Percentiles rank a stretch among this genome's conserved stretches.
Evolutionary conservation across 2,329 filamentous ascomycete genomes (phyloP).

Genomic region (Setomelanomma holmii): DNA sequence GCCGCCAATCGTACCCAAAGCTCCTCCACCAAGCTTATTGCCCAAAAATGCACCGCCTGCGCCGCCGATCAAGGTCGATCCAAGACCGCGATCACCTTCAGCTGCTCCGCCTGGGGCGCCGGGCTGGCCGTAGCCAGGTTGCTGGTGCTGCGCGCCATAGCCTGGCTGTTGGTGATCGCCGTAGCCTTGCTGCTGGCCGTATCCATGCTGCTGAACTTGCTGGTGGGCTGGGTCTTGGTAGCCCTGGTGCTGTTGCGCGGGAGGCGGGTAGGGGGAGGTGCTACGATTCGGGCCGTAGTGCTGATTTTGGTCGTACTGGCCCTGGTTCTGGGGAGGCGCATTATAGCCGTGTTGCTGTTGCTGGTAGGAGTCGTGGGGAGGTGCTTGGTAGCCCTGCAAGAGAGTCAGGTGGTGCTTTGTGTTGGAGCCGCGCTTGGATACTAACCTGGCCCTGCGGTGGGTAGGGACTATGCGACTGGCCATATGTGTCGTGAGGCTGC

Average conservation of each 20-base stretch:
- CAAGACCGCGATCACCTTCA: conserved; percentile 64
- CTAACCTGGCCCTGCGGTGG: conserved; percentile 32
- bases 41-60: conserved; percentile 63
- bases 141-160: conserved; percentile 10
- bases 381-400: conserved; percentile 36
- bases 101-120: conserved; percentile 39
- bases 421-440: conserved; percentile 18
- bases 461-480: conserved; percentile 36
- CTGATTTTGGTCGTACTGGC: conserved; percentile 41
- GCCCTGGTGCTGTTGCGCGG: conserved; percentile 30
- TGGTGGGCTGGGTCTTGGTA: conserved; percentile 28
- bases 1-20: conserved; percentile 60
- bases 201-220: conserved; percentile 28
- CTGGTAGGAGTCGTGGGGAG: conserved; percentile 38
- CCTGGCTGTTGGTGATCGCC: conserved; percentile 39
- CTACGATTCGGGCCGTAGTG: conserved; percentile 46
- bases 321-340: conserved; percentile 35
- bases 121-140: conserved; percentile 17
- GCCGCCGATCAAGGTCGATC: conserved; percentile 61
- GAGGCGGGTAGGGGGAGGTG: conserved; percentile 43
- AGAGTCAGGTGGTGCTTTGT: conserved; percentile 16
- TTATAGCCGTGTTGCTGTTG: conserved; percentile 38
- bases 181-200: conserved; percentile 31
- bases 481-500: conserved; percentile 37
- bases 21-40: conserved; percentile 61